phyloP scores from a whole-genome alignment of 495 filamentous ascomycete genomes.

The Talaromyces stipitatus region DNA sequence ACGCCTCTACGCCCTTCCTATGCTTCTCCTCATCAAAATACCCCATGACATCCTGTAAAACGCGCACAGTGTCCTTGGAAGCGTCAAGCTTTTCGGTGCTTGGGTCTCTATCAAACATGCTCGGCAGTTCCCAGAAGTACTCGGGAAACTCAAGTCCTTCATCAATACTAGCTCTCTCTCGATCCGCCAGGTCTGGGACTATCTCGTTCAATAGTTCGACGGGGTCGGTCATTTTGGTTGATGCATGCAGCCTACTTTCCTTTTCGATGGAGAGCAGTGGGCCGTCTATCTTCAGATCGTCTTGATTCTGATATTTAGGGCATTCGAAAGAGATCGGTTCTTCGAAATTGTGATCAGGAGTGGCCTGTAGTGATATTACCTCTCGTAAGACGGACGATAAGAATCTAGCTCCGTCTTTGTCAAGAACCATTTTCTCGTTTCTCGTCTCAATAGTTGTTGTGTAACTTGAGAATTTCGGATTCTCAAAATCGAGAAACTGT shows the following conservation, averaged over 20 bases:
- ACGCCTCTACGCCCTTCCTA: neutral
- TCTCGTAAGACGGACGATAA: neutral
- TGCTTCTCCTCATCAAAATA: neutral
- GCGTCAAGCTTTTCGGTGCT: conserved; percentile 16
- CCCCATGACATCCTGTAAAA: neutral
- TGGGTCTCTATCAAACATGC: conserved; percentile 17
- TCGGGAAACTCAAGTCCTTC: conserved; percentile 39
- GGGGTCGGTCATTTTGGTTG: neutral
- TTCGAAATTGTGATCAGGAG: neutral
- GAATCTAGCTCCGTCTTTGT: conserved; percentile 3
- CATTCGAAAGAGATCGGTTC: neutral
- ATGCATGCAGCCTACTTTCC: conserved; percentile 11
- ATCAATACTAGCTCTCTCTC: conserved; percentile 15
- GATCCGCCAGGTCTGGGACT: neutral
- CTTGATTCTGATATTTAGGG: neutral
- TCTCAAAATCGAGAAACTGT: neutral
- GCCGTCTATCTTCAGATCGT: conserved; percentile 38
- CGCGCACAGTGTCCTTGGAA: conserved; percentile 6
- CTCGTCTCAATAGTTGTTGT: neutral
- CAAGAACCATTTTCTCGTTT: conserved; percentile 3
- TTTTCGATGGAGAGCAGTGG: conserved; percentile 44
- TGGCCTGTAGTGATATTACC: neutral
- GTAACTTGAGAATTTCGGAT: neutral
- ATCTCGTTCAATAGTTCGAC: neutral
- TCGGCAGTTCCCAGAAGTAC: conserved; percentile 18